Percentiles rank a stretch among this genome's conserved stretches.
phyloP scores from a whole-genome alignment of 495 filamentous ascomycete species.

The Penicillium macrosclerotiorum region DNA sequence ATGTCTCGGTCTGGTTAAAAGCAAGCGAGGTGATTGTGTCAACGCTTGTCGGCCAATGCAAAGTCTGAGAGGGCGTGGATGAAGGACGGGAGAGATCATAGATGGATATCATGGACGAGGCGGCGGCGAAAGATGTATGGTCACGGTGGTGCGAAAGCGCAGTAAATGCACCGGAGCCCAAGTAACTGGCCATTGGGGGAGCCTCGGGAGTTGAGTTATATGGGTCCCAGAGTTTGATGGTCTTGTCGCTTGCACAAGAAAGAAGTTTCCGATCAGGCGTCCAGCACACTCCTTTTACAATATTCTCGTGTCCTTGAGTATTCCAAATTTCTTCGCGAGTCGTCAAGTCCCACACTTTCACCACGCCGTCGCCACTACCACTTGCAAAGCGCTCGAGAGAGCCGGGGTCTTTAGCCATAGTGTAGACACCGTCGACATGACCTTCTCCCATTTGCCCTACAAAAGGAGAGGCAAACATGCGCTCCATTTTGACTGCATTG shows the following conservation, averaged over 20 bases:
- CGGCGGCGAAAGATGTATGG: constrained; percentile 70
- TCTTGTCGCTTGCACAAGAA: constrained; percentile 83
- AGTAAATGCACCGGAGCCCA: constrained; percentile 81
- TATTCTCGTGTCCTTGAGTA: constrained; percentile 76
- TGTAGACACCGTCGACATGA: constrained; percentile 91
- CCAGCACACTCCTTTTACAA: constrained; percentile 90
- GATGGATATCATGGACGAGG: constrained; percentile 77
- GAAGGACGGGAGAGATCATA: constrained; percentile 80
- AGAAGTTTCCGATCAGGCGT: constrained; percentile 79
- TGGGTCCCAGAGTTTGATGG: constrained; percentile 88
- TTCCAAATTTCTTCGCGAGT: constrained; percentile 78
- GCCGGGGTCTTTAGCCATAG: constrained; percentile 67
- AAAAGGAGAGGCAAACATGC: constrained; percentile 95
- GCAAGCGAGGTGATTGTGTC: constrained; percentile 90
- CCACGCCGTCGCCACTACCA: constrained; percentile 79
- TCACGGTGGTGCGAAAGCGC: constrained; percentile 76
- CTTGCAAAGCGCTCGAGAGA: constrained; percentile 70
- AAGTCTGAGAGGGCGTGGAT: constrained; percentile 68
- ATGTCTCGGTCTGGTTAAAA: constrained; percentile 94
- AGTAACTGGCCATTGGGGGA: constrained; percentile 73
- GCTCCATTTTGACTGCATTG: constrained; percentile 90
- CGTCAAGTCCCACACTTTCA: constrained; percentile 92
- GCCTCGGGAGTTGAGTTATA: constrained; percentile 65
- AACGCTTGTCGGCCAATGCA: constrained; percentile 80
- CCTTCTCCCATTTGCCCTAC: constrained; percentile 82